Evolutionary conservation across 148 eudicot species (phyloP), one percentile per base, ranked within the genome.

Genomic region (Amaranthus cruentus): DNA sequence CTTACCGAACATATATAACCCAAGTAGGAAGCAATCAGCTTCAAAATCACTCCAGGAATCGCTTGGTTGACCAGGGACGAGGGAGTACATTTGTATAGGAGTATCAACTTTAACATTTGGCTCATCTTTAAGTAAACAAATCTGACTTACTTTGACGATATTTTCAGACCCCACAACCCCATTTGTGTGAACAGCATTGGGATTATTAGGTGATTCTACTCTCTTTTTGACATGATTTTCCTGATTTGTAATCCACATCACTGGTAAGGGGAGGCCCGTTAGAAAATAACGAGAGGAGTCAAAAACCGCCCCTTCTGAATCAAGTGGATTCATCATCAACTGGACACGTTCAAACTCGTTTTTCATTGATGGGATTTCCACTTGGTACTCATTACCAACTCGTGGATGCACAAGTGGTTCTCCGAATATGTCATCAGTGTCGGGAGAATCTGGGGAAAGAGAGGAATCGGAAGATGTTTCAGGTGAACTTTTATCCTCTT

Each of bases 1-100:
- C 83, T 90, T 92, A 76, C 85, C 88, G 72, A 90, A 89, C 42
- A 92, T 78, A 73, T 87, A 92, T 73, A 92, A 77, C 43, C 96
- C 96, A 59, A 92, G 89, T 55, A 90, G 79, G 75, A 92, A 92
- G 70, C 89, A 80, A 51, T 75, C 85, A 79, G 80, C 85, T 73
- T 90, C 96, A 64, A 79, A 69, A 55, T 81, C 85, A 78, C 78
- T 90, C 95, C 96, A 88, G 10, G 75, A 63, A 44, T 73, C 82
- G 21, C 55, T 71, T 47, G 71, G 47, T 14, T 58, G 59, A 62
- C 83, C 89, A 65, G 94, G 97, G 62, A 89, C 87, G 62, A 85
- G 81, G 70, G 38, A 69, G 74, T 75, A 51, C 55, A 43, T 58
- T 59, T 54, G 59, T 54, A 54, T 48, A 59, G 47, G 51, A 42